Evolutionary conservation across 2,329 filamentous ascomycete genomes (phyloP).

Genomic region (Neoscytalidium dimidiatum): DNA sequence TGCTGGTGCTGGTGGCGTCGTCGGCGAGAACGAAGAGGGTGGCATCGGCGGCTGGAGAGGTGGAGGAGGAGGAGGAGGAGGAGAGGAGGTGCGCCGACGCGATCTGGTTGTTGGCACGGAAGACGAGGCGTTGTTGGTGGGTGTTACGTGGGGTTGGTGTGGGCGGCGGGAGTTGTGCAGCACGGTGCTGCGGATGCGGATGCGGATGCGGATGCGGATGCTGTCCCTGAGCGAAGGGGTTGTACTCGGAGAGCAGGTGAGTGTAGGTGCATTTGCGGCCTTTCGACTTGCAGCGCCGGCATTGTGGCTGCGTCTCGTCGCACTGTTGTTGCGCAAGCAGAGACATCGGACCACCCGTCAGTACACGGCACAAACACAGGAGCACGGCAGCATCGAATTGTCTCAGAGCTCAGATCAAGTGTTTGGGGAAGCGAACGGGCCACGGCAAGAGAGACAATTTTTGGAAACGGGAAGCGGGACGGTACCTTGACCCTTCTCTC

Average conservation of each 20-base stretch:
- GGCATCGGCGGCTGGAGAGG: neutral
- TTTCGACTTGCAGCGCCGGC: neutral
- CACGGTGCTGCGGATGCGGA: neutral
- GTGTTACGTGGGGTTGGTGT: neutral
- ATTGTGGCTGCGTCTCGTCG: conserved; percentile 11
- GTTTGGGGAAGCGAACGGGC: neutral
- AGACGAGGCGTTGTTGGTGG: neutral
- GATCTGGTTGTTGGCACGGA: neutral
- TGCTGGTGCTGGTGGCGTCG: too few relatives aligned
- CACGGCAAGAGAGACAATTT: too few relatives aligned
- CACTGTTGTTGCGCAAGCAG: neutral
- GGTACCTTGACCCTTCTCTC: conserved; percentile 1
- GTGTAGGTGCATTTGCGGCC: conserved; percentile 7
- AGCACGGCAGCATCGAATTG: neutral
- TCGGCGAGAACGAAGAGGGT: too few relatives aligned
- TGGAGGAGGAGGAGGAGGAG: too few relatives aligned
- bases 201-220: neutral
- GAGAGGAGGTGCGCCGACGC: too few relatives aligned
- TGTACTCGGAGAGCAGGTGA: neutral
- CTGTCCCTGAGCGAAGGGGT: neutral
- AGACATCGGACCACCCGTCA: neutral
- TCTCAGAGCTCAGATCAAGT: neutral
- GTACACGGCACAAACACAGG: neutral
- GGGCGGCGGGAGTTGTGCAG: neutral
- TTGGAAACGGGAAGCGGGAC: neutral